phyloP scores from a whole-genome alignment of 2,329 filamentous ascomycete genomes.

The Apiospora arundinis region DNA sequence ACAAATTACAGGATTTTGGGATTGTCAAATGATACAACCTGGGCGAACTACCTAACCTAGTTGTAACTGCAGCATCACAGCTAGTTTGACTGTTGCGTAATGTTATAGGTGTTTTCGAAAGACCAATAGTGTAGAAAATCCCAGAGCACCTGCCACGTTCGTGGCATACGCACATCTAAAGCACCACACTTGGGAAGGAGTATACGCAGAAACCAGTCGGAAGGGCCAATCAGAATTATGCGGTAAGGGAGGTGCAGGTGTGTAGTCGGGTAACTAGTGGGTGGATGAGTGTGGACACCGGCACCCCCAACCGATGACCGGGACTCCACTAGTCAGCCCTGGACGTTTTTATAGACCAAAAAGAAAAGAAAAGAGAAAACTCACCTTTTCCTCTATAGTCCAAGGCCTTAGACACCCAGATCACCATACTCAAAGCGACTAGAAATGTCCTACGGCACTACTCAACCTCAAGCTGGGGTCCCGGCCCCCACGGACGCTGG shows the following conservation, averaged over 20 bases:
- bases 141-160: no score
- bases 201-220: neutral
- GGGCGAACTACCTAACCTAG: neutral
- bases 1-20: neutral
- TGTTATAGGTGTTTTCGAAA: neutral
- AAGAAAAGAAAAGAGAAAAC: neutral
- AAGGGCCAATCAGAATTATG: neutral
- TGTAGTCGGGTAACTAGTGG: neutral
- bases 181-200: neutral
- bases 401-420: neutral
- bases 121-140: neutral
- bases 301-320: neutral
- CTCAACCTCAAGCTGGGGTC: neutral
- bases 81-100: neutral
- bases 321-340: slow-evolving; percentile 15
- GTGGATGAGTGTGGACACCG: slow-evolving; percentile 7
- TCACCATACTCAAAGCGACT: neutral
- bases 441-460: slow-evolving; percentile 4
- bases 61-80: neutral
- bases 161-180: no score
- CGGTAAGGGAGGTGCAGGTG: neutral
- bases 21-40: neutral
- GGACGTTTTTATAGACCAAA: neutral
- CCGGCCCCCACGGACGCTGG: neutral
- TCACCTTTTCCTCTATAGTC: neutral